Conservation (phyloP, 2,329 filamentous ascomycete species). For the Aspergillus alliaceus region DNA sequence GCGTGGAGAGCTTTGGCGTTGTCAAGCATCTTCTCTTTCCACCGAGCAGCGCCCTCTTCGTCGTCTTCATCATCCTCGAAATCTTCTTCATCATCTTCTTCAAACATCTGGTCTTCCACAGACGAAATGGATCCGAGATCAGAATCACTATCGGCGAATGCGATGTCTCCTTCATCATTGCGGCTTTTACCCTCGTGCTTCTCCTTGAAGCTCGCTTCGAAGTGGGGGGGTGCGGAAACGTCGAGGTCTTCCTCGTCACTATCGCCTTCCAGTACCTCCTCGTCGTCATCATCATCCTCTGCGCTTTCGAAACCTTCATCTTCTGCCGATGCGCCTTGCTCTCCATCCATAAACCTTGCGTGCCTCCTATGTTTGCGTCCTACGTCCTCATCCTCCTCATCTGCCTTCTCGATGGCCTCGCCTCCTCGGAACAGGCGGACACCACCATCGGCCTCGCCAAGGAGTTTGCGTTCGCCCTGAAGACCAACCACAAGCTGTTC, state of each 20-base stretch:
- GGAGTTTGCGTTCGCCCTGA: constrained; percentile 75
- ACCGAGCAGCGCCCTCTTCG: constrained; percentile 71
- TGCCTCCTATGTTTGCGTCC: constrained; percentile 56
- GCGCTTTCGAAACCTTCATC: constrained; percentile 53
- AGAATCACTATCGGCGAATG: constrained; percentile 95
- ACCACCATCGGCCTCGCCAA: constrained; percentile 79
- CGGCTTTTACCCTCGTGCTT: constrained; percentile 56
- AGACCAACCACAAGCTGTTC: constrained; percentile 92
- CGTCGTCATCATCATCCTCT: constrained; percentile 51
- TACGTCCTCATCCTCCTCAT: constrained; percentile 58
- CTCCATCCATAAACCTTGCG: constrained; percentile 53
- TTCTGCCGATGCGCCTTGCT: constrained; percentile 55
- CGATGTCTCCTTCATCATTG: constrained; percentile 68
- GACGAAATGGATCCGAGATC: constrained; percentile 86
- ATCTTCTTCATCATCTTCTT: constrained; percentile 50
- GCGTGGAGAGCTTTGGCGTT: constrained; percentile 72
- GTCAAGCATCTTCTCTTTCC: constrained; percentile 84
- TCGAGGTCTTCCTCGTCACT: constrained; percentile 39
- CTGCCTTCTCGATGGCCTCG: constrained; percentile 59
- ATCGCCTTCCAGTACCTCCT: constrained; percentile 39
- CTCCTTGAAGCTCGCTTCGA: constrained; percentile 44
- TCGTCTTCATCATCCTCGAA: constrained; percentile 58
- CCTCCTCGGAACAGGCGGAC: constrained; percentile 84
- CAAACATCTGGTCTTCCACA: constrained; percentile 56
- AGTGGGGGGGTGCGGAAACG: constrained; percentile 43